Evolutionary conservation across 768 basidiomycete genomes (phyloP).

Genomic region (Exsudoporus frostii): DNA sequence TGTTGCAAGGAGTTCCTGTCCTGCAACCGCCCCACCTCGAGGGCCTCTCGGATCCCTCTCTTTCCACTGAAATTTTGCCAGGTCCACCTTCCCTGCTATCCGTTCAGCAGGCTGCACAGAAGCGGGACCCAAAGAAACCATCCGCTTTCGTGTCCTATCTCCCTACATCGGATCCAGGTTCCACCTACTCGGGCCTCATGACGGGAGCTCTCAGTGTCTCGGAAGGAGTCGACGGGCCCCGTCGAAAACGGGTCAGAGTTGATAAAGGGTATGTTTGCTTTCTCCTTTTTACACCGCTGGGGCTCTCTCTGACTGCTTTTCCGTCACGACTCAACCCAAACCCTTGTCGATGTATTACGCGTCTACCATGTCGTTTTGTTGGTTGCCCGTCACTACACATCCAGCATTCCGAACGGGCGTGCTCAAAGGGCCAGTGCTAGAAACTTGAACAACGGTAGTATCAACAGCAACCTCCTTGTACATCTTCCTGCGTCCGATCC

Average conservation of each 20-base stretch:
- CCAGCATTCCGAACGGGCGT: constrained; percentile 58
- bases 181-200: constrained; percentile 79
- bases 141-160: constrained; percentile 71
- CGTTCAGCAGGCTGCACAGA: constrained; percentile 65
- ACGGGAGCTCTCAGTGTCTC: constrained; percentile 56
- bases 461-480: constrained; percentile 35
- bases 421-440: constrained; percentile 74
- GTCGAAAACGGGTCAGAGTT: constrained; percentile 68
- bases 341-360: constrained; percentile 26
- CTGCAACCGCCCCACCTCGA: constrained; percentile 79
- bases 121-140: constrained; percentile 80
- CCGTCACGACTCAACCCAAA: constrained; percentile 23
- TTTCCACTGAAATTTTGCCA: constrained; percentile 89
- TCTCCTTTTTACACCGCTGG: constrained; percentile 24
- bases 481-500: constrained; percentile 31
- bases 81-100: constrained; percentile 77
- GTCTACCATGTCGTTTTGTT: constrained; percentile 9
- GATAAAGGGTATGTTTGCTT: constrained; percentile 65
- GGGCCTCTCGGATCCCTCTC: constrained; percentile 61
- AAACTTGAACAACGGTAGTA: constrained; percentile 45
- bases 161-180: constrained; percentile 80
- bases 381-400: constrained; percentile 7
- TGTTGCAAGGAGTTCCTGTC: constrained; percentile 70
- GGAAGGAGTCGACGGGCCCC: constrained; percentile 55
- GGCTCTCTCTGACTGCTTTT: constrained; percentile 22